Evolutionary conservation across 192 early-diverging fungal species (phyloP).

Genomic region (Backusella morwellensis): DNA sequence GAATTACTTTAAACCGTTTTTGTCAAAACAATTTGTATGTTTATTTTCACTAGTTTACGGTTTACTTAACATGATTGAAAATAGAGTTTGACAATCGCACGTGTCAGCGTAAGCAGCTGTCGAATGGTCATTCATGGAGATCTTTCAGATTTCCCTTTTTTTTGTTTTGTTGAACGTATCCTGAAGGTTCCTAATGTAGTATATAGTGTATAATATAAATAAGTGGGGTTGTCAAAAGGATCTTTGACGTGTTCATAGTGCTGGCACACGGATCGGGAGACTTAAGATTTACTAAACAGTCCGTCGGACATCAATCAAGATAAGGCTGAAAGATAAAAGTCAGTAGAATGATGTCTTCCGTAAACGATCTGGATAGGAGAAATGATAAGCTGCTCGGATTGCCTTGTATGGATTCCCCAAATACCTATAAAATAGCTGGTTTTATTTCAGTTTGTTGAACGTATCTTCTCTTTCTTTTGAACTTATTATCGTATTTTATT

Average conservation of each 20-base stretch:
- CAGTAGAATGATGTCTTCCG: constrained; percentile 5
- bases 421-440: neutral
- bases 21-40: neutral
- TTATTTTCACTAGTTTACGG: neutral
- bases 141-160: constrained; percentile 6
- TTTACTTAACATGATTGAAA: neutral
- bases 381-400: constrained; percentile 7
- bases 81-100: constrained; percentile 3
- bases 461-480: neutral
- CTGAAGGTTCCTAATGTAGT: neutral
- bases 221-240: neutral
- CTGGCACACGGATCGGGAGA: neutral
- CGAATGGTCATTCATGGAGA: neutral
- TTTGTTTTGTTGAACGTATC: neutral
- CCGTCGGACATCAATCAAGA: constrained; percentile 1
- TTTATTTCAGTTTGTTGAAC: neutral
- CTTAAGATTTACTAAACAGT: constrained; percentile 5
- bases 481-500: constrained; percentile 2
- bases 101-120: neutral
- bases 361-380: constrained; percentile 1
- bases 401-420: constrained; percentile 4
- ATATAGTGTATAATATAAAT: constrained; percentile 1
- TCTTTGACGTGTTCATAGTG: neutral
- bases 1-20: neutral
- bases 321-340: neutral